phyloP scores from a whole-genome alignment of 306 rosid species.

The Carpinus viminea region DNA sequence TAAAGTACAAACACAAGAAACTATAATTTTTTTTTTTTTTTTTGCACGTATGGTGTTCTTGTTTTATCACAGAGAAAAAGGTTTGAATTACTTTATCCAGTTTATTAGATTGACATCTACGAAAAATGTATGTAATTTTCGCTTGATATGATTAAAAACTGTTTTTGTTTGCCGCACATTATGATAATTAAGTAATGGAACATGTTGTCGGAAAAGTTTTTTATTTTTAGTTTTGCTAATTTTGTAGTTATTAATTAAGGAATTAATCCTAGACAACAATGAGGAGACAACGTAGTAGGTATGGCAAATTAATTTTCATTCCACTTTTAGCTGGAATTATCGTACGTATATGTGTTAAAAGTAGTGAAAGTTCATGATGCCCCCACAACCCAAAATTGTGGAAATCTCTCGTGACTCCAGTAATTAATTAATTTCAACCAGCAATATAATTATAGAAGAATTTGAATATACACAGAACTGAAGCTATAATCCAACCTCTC shows the following conservation, averaged over 20 bases:
- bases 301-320: not conserved
- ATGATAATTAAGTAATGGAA: too few relatives aligned
- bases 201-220: not conserved
- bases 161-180: too few relatives aligned
- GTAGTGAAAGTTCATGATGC: not conserved
- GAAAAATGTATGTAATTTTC: too few relatives aligned
- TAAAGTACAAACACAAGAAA: constrained; percentile 19
- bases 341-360: not conserved
- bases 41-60: not conserved
- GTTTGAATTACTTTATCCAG: not conserved
- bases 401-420: too few relatives aligned
- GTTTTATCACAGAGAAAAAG: not conserved
- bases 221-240: not conserved
- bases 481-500: too few relatives aligned
- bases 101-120: too few relatives aligned
- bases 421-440: too few relatives aligned
- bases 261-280: not conserved
- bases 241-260: not conserved
- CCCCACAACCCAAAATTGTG: not conserved
- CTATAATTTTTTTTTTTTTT: not conserved
- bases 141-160: too few relatives aligned
- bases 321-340: constrained; percentile 7
- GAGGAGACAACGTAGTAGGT: not conserved
- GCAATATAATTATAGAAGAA: too few relatives aligned
- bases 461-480: too few relatives aligned